Base-by-base conservation (phyloP, 2,329 filamentous ascomycete species). In the Penicillium crustosum region DNA sequence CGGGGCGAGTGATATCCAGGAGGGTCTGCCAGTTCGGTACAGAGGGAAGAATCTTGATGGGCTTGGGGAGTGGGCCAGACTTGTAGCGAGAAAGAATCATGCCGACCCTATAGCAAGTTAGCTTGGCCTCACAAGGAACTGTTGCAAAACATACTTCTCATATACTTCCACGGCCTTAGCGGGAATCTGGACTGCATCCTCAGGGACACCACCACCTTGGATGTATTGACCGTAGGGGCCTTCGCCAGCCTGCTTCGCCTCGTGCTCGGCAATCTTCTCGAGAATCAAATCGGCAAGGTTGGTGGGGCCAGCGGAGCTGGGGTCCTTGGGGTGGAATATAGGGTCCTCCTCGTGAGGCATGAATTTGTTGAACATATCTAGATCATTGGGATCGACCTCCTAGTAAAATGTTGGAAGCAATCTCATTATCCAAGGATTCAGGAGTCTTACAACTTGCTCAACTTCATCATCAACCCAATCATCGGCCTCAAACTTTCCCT, bases 121-220 rank as follows among this genome's bases (percentile, higher is more conserved):
- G 63, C 48, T 63, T 53, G 19, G 9, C 21, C n/a, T 38, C n/a
- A 31, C n/a, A 25, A 27, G 3, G 7, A 25, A 38, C 12, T 33
- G 15, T 27, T 13, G 41, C 7, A 48, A n/a, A 33, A 66, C 78
- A 59, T 78, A 90, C 86, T 96, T 95, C 60, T 89, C 89, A 75
- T 95, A 97, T 17, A 96, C 93, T 71, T 97, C 93, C 17, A 97
- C 83, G 15, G 97, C 92, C 77, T 96, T 97, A 43, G 88, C 88
- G 2, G 92, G 92, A 51, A 99, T 81, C 72, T 96, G 90, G 49
- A 91, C 87, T 21, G 91, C 89, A 61, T 96, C 93, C 63, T 94
- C 89, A 2, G 86, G 83, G 0, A 83, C 75, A 19, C 82, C 83
- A 53, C 85, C 81, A 35, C 82, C 84, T 58, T 79, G 75, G 53